phyloP scores from a whole-genome alignment of 1,284 basidiomycete species.

The Malassezia japonica region DNA sequence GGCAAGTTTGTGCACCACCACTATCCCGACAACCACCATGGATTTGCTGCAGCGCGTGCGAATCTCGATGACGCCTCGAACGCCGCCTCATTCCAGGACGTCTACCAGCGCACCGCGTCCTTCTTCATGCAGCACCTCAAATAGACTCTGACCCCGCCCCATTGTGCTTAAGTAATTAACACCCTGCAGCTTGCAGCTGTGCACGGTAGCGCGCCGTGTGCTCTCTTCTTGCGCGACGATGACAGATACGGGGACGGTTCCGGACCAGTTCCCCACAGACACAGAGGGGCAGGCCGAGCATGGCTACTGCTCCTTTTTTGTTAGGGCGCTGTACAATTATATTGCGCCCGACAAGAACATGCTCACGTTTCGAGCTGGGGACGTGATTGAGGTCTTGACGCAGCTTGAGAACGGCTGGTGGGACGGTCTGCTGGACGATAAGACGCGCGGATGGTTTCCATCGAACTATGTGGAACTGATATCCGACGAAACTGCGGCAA shows the following conservation, averaged over 20 bases:
- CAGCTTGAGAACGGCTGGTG: conserved; percentile 93
- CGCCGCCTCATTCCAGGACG: conserved; percentile 59
- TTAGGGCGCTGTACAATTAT: conserved; percentile 86
- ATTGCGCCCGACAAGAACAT: conserved; percentile 64
- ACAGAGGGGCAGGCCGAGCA: too few relatives aligned
- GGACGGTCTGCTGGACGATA: conserved; percentile 74
- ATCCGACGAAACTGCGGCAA: conserved; percentile 64
- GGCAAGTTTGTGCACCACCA: conserved; percentile 55
- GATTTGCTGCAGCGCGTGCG: conserved; percentile 63
- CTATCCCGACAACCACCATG: conserved; percentile 54
- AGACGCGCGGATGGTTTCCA: conserved; percentile 80
- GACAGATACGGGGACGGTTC: too few relatives aligned
- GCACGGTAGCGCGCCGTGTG: background rate
- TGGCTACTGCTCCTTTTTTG: conserved; percentile 58
- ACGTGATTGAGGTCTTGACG: conserved; percentile 87
- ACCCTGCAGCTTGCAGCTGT: background rate
- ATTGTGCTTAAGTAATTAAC: conserved; percentile 4
- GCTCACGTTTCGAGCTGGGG: conserved; percentile 72
- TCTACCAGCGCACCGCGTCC: conserved; percentile 51
- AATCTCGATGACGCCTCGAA: conserved; percentile 59
- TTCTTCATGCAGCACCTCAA: conserved; percentile 18
- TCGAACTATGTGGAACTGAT: conserved; percentile 82
- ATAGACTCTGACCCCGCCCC: background rate
- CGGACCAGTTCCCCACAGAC: too few relatives aligned
- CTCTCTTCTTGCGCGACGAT: conserved; percentile 70